Evolutionary conservation across 164 flowering plant genomes (phyloP), one percentile per base, ranked within the genome.

Genomic region (Vitis rupestris): DNA sequence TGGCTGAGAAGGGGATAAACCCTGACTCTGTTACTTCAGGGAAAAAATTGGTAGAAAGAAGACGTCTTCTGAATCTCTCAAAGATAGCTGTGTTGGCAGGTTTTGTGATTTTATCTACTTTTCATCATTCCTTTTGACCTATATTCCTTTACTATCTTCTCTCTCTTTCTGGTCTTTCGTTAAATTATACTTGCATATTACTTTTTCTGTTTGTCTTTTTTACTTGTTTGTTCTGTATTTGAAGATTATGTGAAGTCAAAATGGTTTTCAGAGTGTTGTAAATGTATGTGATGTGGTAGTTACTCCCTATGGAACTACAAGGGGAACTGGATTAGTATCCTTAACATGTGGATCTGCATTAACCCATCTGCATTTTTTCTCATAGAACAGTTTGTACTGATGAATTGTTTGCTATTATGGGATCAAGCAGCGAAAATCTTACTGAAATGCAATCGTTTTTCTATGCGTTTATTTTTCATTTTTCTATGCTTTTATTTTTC

Each of bases 71-170:
- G 65, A 79, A 88, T 72, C 94, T 94, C 67, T 83, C 99, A 51
- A 94, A 92, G 80, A 90, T 94, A 74, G 86, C 99, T 73, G 82
- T 85, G 55, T 50, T 80, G 63, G 95, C 99, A 82, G 99, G 99
- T 89, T 64, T 30, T 10, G 15, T 59, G 17, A 5, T 71, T 56
- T 29, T 16, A 17, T n/a, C 47, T 59, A 9, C 53, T 23, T 53
- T 7, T 49, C 1, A 9, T 10, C 23, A 49, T 50, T 49, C n/a
- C 9, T 62, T 62, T 11, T 16, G 14, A 44, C 16, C n/a, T 47
- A 37, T 23, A 62, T 47, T 63, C 50, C 50, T 30, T 19, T 11
- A 48, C 55, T 23, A 23, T 23, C 27, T 27, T 63, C 48, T 57
- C 37, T 19, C 58, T 50, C 52, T 49, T 72, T 19, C 29, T 11